Base-by-base conservation (phyloP, 2,329 filamentous ascomycete genomes). In the Fusarium nanum region DNA sequence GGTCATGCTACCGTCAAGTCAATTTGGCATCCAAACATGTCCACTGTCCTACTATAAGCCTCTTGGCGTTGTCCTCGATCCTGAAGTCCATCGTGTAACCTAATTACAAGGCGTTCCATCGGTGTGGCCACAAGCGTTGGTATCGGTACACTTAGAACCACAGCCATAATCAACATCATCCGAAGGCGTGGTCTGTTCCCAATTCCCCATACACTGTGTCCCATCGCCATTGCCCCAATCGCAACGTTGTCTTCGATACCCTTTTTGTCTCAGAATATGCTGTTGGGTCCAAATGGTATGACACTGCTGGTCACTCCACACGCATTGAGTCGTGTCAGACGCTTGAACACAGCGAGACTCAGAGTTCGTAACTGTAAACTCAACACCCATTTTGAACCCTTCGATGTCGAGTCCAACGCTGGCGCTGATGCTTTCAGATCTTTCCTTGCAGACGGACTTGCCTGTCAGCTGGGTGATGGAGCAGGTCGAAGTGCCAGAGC, bases 161-260 rank as follows among this genome's bases (percentile, higher is more conserved):
- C 60, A 63, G 0, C 60, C 60, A 18, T 63, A 63, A 7, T 28
- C 18, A 1, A 63, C 8, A 37, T 42, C 32, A 9, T 63, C 47
- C 11, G 57, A 63, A 6, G 60, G 60, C 0, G 60, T 63, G 12
- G 47, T 63, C 60, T 63, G 60, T 18, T 63, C 57, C 60, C 47
- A 63, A 9, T 63, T 18, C 1, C 34, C 60, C 47, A 63, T 62
- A 2, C 60, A 63, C 41, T 63, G 27, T 4, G 60, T 63, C 25
- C 62, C 41, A 18, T 63, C 60, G 0, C 60, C 60, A 1, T 62
- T 34, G 2, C 57, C 57, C 60, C 47, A 56, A 12, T 63, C 41
- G 13, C 60, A 63, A 1, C 57, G 37, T 7, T 63, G 58, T 1
- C 42, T 34, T 16, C 58, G 47, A 16, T 63, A 63, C 5, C 60